Conservation (phyloP, 306 rosid genomes). For the Oxytropis ochrocephala region DNA sequence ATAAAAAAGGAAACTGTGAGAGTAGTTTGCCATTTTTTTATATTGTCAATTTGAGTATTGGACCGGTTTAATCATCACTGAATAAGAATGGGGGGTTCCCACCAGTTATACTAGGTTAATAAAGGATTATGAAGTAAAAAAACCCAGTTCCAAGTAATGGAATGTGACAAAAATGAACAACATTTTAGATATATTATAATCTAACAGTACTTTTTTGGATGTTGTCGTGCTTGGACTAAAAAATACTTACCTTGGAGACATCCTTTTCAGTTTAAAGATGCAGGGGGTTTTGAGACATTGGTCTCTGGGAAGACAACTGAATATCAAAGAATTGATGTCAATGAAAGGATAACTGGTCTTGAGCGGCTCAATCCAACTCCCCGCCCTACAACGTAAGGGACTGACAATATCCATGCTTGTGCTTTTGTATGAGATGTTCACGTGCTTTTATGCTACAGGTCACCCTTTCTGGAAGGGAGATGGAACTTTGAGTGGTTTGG, state of each 20-base stretch:
- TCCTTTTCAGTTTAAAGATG: conserved; percentile 78
- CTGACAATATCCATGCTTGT: not conserved
- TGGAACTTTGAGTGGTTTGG: conserved; percentile 99
- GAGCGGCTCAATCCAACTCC: conserved; percentile 96
- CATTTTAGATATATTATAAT: not conserved
- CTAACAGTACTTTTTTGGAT: not conserved
- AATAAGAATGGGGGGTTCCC: not conserved
- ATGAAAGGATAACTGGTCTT: conserved; percentile 86
- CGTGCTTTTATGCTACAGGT: conserved; percentile 55
- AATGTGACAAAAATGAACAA: not conserved
- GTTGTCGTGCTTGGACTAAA: not conserved
- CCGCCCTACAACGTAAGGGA: conserved; percentile 87
- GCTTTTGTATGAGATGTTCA: conserved; percentile 32
- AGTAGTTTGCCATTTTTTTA: not conserved
- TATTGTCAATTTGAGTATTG: not conserved
- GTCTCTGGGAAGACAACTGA: conserved; percentile 81
- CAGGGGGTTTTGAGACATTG: conserved; percentile 88
- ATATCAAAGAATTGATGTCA: conserved; percentile 78
- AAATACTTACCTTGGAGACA: conserved; percentile 22
- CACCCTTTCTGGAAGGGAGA: conserved; percentile 88
- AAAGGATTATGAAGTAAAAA: not conserved
- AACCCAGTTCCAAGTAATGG: not conserved
- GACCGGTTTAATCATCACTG: not conserved
- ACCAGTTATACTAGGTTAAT: not conserved
- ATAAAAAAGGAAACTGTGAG: not conserved